These are phyloP conservation scores for Ramichloridium luteum DNA, from an alignment of 2,329 filamentous ascomycete species.

Conservation along the genomic window DNA sequence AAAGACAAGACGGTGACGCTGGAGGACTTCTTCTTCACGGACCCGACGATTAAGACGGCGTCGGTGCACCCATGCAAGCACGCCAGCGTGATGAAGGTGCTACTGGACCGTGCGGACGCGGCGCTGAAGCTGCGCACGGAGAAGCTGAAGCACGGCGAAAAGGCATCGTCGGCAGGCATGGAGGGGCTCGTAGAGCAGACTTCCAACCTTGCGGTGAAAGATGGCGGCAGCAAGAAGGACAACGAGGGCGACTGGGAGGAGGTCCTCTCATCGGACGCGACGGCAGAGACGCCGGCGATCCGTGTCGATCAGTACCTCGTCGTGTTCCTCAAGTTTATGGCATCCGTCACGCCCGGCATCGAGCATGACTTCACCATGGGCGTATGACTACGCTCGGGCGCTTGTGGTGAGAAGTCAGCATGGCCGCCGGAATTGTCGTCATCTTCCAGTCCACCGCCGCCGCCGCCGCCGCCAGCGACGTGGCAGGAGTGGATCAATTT, in stretches of 20 bases:
- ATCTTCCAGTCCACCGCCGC: too few species aligned
- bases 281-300: slow-evolving; percentile 66
- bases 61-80: slow-evolving; percentile 96
- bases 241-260: slow-evolving; percentile 52
- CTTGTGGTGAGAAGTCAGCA: too few species aligned
- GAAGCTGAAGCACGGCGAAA: slow-evolving; percentile 51
- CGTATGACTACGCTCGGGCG: slow-evolving; percentile 43
- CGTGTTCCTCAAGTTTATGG: slow-evolving; percentile 70
- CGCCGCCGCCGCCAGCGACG: slow-evolving; percentile 2
- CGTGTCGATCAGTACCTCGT: slow-evolving; percentile 81
- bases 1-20: slow-evolving; percentile 98
- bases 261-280: slow-evolving; percentile 40
- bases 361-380: slow-evolving; percentile 98
- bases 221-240: slow-evolving; percentile 40
- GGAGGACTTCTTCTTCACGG: slow-evolving; percentile 93
- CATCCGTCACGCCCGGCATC: slow-evolving; percentile 79
- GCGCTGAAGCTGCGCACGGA: slow-evolving; percentile 79
- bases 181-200: slow-evolving; percentile 80
- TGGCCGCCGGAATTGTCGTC: too few species aligned
- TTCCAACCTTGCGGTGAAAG: slow-evolving; percentile 39
- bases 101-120: slow-evolving; percentile 88
- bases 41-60: slow-evolving; percentile 85
- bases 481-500: slow-evolving; percentile 15
- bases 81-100: slow-evolving; percentile 92
- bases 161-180: slow-evolving; percentile 50